A percentile compares a stretch with the other conserved stretches of the same genome.
Evolutionary conservation across 768 basidiomycete genomes (phyloP).

Genomic region (Rossbeevera mucosa): DNA sequence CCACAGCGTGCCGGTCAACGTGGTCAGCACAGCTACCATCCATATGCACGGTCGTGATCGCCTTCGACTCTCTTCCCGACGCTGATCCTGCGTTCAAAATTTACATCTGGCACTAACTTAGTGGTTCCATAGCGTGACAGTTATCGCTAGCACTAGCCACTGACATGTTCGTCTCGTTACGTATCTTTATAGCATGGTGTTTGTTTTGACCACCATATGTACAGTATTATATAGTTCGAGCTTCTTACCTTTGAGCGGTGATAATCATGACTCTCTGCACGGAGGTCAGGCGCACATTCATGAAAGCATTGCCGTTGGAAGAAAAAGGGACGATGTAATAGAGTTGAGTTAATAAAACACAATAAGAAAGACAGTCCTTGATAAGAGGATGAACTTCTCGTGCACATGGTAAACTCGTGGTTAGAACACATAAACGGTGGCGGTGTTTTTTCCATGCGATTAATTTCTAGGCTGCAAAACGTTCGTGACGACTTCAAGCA

Average conservation of each 20-base stretch:
- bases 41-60: conserved; percentile 61
- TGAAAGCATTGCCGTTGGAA: neutral
- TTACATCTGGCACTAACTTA: conserved; percentile 3
- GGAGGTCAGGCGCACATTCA: neutral
- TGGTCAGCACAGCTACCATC: conserved; percentile 80
- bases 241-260: neutral
- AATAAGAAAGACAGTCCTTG: neutral
- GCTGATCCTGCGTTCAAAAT: conserved; percentile 10
- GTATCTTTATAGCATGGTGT: conserved; percentile 12
- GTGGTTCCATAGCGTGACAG: conserved; percentile 3
- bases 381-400: neutral
- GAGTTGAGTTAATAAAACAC: neutral
- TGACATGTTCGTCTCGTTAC: conserved; percentile 10
- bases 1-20: conserved; percentile 68
- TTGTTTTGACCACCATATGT: conserved; percentile 1
- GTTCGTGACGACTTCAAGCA: neutral
- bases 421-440: neutral
- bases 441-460: neutral
- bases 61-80: neutral
- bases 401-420: neutral
- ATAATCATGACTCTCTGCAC: neutral
- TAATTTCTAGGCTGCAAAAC: neutral
- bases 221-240: neutral
- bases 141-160: conserved; percentile 3
- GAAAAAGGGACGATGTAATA: neutral